Evolutionary conservation across 2,329 filamentous ascomycete genomes (phyloP), one percentile per base, ranked within the genome.

Genomic region (Aspergillus sergii): DNA sequence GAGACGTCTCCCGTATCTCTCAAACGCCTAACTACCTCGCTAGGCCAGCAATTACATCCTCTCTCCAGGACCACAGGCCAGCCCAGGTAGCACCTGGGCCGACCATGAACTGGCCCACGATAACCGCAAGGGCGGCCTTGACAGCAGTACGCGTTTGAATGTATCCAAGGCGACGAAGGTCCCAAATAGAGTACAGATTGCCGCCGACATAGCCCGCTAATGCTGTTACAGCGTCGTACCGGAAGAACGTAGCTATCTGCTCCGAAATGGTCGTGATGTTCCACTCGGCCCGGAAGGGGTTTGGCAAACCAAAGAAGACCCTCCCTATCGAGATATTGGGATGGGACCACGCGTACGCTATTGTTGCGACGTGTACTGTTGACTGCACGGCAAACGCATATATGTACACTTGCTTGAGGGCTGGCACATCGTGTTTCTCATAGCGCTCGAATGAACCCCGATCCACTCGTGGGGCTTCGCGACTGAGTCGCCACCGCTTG

Each of bases 31-130:
- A 16, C 7, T 36, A 36, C 34, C 14, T 16, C 14, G 34, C 34
- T 16, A 36, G 34, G 19, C 36, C 23, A 23, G 54, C 54, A 57
- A 57, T 57, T 1, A 12, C 16, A 41, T 39, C 34, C 54, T 57
- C 54, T n/a, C 54, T 21, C 54, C 54, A 57, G 32, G 54, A 57
- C 54, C 54, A 57, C 54, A 57, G 43, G 32, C n/a, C 54, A 41
- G 54, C 54, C 54, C 54, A 57, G 10, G 54, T 57, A n/a, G 54
- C 54, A 10, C 54, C 54, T 36, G 54, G 34, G 23, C 54, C 54
- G 5, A 41, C 14, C 7, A 57, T 21, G 54, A 57, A 43, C 54
- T 39, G 32, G 21, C 54, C 54, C 54, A 21, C 54, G 14, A 57
- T 21, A 26, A 57, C 54, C 2, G 19, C 54, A 36, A 57, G 34